Percentiles rank a stretch among this genome's conserved stretches.
These are phyloP conservation scores for Paspalum vaginatum DNA, from an alignment of 176 grass and related monocot species.

Conservation along the genomic window DNA sequence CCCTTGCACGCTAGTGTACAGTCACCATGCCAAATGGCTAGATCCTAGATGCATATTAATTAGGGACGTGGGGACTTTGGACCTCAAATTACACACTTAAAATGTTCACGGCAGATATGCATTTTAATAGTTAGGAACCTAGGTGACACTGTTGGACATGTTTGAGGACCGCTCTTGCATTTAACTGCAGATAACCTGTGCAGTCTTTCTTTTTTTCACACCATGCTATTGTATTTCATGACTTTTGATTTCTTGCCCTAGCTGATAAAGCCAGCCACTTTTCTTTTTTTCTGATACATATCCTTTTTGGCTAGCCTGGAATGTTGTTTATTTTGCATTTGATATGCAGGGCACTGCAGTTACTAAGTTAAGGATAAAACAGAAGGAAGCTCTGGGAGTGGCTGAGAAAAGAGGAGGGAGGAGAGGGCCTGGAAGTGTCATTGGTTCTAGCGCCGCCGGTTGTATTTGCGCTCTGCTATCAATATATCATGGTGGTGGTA, in stretches of 20 bases:
- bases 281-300: neutral
- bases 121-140: neutral
- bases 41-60: neutral
- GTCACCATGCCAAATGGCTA: too few species aligned
- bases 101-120: neutral
- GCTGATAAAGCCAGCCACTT: neutral
- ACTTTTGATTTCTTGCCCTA: neutral
- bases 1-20: neutral
- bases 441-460: slow-evolving; percentile 78
- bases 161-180: neutral
- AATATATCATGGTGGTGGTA: slow-evolving; percentile 63
- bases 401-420: slow-evolving; percentile 90
- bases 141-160: neutral
- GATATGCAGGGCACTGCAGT: slow-evolving; percentile 73
- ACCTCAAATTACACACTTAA: neutral
- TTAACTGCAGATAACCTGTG: neutral
- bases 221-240: slow-evolving; percentile 3
- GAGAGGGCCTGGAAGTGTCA: slow-evolving; percentile 90
- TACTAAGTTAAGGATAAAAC: slow-evolving; percentile 87
- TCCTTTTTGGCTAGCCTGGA: slow-evolving; percentile 21
- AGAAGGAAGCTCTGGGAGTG: slow-evolving; percentile 89
- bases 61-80: neutral
- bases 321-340: slow-evolving; percentile 42
- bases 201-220: neutral
- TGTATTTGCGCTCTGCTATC: slow-evolving; percentile 79